Percentiles rank a stretch among this genome's conserved stretches.
Conservation (phyloP, 2,329 filamentous ascomycete genomes). For the Epichloe typhina region DNA sequence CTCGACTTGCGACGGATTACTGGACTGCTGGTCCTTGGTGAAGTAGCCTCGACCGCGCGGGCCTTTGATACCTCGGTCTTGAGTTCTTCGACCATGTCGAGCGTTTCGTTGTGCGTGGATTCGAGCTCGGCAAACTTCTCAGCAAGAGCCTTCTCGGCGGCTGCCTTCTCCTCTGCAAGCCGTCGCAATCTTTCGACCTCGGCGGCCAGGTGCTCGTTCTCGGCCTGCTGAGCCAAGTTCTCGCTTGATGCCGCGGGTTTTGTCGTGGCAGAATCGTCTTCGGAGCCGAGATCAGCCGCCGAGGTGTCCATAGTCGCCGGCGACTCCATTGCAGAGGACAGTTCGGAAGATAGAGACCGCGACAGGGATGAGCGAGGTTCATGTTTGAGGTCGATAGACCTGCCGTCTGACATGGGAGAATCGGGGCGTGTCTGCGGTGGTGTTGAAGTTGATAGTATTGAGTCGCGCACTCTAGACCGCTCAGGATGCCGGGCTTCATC, state of each 20-base stretch:
- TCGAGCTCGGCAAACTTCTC: conserved; percentile 76
- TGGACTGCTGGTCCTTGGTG: conserved; percentile 53
- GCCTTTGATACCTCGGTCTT: conserved; percentile 75
- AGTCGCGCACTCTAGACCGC: conserved; percentile 35
- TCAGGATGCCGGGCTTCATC: conserved; percentile 62
- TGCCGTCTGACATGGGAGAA: conserved; percentile 74
- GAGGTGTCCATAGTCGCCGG: conserved; percentile 50
- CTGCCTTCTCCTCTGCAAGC: conserved; percentile 64
- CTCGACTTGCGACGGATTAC: conserved; percentile 89
- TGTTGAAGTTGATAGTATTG: conserved; percentile 34
- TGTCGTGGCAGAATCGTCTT: conserved; percentile 30
- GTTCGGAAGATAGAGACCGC: conserved; percentile 85
- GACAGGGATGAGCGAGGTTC: conserved; percentile 53
- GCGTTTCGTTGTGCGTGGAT: conserved; percentile 63
- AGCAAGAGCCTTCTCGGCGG: conserved; percentile 57
- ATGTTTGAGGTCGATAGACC: conserved; percentile 58
- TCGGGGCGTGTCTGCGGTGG: conserved; percentile 46
- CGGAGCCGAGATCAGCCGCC: conserved; percentile 35
- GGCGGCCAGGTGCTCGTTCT: conserved; percentile 34
- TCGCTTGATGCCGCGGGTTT: conserved; percentile 27
- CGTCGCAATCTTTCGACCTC: conserved; percentile 62
- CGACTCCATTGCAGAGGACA: conserved; percentile 76
- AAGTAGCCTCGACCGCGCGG: conserved; percentile 45
- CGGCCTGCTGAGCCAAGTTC: conserved; percentile 22
- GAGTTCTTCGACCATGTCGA: conserved; percentile 81